Evolutionary conservation across 257 asterid genomes (phyloP), one percentile per base, ranked within the genome.

Genomic region (Nicotiana sylvestris): DNA sequence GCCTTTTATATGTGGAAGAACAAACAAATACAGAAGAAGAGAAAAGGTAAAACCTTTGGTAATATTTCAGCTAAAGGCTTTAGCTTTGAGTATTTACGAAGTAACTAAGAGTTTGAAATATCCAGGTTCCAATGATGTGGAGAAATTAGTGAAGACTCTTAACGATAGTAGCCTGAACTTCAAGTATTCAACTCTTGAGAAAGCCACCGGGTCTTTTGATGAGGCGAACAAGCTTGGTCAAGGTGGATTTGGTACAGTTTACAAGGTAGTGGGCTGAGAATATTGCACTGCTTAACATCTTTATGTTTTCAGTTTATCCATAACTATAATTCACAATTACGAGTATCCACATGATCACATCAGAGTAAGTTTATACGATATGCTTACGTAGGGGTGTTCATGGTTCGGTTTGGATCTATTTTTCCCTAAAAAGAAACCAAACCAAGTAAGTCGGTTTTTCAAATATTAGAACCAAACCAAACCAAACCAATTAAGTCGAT

Each of bases 161-260:
- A 51, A 92, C 18, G 93, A 95, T 80, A 92, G 93, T 83, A 92
- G 98, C 92, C 84, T 95, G 87, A 93, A 93, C 91, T 95, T 95
- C 97, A 95, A 95, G 79, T 90, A 92, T 76, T 92, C 98, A 35
- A 89, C 95, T 25, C 97, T 95, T 4, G 99, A 95, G 86, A 95
- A 92, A 89, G 99, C 98, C 81, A 95, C 99, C 0, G 88, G 64
- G 76, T 89, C 92, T 37, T 95, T 95, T 70, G 92, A 90, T 21
- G 95, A 92, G 80, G 92, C 91, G 2, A 95, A 95, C 88, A 95
- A 93, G 92, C 95, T 95, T 16, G 99, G 99, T 32, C 96, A 94
- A 67, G 99, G 99, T 68, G 99, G 98, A 85, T 95, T 94, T 53
- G 98, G 97, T 72, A 91, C 96, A 6, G 99, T 93, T 68, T 91